A percentile compares a stretch with the other conserved stretches of the same genome.
Conservation (phyloP, 148 eudicot genomes). For the Rhododendron ferrugineum region DNA sequence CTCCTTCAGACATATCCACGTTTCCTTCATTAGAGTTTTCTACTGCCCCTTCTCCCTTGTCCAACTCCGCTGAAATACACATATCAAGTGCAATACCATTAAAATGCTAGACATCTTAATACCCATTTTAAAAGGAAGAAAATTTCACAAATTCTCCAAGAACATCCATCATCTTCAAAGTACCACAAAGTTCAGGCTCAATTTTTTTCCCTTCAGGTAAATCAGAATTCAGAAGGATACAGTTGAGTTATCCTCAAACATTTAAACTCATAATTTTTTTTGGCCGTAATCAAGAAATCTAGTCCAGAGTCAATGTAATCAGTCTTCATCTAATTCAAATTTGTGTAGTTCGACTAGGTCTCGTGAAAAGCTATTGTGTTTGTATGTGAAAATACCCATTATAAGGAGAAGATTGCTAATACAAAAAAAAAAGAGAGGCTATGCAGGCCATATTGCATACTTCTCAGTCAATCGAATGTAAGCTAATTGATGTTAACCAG, state of each 20-base stretch:
- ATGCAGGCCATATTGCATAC: background rate
- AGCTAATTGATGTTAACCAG: background rate
- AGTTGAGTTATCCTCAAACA: background rate
- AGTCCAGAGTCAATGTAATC: background rate
- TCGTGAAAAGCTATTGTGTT: background rate
- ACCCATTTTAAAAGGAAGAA: background rate
- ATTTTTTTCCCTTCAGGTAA: background rate
- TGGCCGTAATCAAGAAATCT: background rate
- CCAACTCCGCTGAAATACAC: slow-evolving; percentile 28
- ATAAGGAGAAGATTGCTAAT: background rate
- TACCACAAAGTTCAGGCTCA: background rate
- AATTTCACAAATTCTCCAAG: background rate
- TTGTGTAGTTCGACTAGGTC: background rate
- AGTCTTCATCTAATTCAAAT: background rate
- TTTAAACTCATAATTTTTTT: background rate
- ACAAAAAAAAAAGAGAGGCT: background rate
- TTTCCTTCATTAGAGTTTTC: slow-evolving; percentile 12
- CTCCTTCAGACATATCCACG: slow-evolving; percentile 16
- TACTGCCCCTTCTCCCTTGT: slow-evolving; percentile 11
- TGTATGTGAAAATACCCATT: background rate
- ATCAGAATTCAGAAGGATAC: background rate
- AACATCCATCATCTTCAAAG: background rate
- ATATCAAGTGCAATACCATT: slow-evolving; percentile 5
- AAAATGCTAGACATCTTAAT: background rate
- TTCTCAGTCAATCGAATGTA: background rate